Evolutionary conservation across 2,329 filamentous ascomycete genomes (phyloP).

Genomic region (Teratosphaeria destructans): DNA sequence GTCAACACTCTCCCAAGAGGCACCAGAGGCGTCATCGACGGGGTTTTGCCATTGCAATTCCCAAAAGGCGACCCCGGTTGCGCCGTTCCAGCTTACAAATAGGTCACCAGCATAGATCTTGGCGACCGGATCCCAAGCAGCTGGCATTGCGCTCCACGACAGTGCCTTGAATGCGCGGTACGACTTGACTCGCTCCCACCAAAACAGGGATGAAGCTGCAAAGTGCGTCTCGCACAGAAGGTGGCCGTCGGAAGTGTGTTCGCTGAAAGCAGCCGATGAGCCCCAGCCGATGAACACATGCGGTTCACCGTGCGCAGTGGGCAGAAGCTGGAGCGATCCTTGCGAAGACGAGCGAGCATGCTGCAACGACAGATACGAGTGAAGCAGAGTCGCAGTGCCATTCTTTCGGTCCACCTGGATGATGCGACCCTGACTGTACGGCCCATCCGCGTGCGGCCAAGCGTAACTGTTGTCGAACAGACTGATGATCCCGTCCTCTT

Average conservation of each 20-base stretch:
- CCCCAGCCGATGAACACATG: conserved; percentile 48
- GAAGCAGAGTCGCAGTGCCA: conserved; percentile 17
- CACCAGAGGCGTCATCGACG: neutral
- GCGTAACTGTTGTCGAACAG: conserved; percentile 41
- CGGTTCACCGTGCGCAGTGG: conserved; percentile 26
- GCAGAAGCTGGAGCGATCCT: conserved; percentile 42
- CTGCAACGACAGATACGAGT: conserved; percentile 19
- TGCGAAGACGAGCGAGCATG: conserved; percentile 38
- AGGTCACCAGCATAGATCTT: conserved; percentile 15
- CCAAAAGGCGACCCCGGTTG: conserved; percentile 34
- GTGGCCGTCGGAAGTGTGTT: conserved; percentile 34
- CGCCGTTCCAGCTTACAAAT: conserved; percentile 42
- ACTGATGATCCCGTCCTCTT: conserved; percentile 18
- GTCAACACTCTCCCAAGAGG: conserved; percentile 5
- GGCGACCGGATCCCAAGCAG: conserved; percentile 11
- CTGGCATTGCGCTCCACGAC: conserved; percentile 32
- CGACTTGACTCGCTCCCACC: conserved; percentile 26
- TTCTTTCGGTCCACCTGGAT: conserved; percentile 15
- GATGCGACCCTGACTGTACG: conserved; percentile 19
- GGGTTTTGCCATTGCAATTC: conserved; percentile 28
- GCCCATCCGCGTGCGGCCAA: conserved; percentile 9
- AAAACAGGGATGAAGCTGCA: conserved; percentile 35
- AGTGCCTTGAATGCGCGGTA: conserved; percentile 43
- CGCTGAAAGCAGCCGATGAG: conserved; percentile 26
- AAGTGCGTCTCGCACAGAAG: conserved; percentile 44